phyloP scores from a whole-genome alignment of 768 basidiomycete species.

The Pisolithus tinctorius region DNA sequence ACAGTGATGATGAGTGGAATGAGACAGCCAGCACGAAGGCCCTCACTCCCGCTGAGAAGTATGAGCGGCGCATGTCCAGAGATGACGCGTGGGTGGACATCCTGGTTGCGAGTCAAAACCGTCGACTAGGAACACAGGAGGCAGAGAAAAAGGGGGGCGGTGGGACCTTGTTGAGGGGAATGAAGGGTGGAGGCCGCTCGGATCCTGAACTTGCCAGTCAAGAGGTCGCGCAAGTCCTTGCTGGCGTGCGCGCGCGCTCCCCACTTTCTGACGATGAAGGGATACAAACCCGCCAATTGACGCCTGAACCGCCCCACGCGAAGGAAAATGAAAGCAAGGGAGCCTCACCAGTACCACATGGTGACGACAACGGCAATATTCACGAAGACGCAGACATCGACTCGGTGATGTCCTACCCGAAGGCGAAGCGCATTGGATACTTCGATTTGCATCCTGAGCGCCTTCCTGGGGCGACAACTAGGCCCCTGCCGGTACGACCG shows the following conservation, averaged over 20 bases:
- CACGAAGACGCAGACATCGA: slow-evolving; percentile 40
- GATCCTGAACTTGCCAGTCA: slow-evolving; percentile 70
- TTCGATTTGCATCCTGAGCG: slow-evolving; percentile 79
- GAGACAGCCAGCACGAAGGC: slow-evolving; percentile 35
- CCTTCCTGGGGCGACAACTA: slow-evolving; percentile 27
- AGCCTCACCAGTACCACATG: background rate
- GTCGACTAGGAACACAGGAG: slow-evolving; percentile 53
- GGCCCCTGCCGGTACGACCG: slow-evolving; percentile 17
- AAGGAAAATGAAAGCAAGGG: background rate
- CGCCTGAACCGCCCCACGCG: slow-evolving; percentile 4
- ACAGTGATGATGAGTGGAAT: slow-evolving; percentile 40
- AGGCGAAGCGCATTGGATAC: slow-evolving; percentile 48
- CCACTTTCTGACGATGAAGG: slow-evolving; percentile 38
- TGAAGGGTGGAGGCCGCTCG: slow-evolving; percentile 30
- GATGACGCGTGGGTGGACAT: slow-evolving; percentile 91
- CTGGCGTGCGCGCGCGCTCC: slow-evolving; percentile 38
- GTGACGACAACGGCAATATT: slow-evolving; percentile 34
- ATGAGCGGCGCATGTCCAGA: slow-evolving; percentile 38
- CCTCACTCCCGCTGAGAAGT: slow-evolving; percentile 34
- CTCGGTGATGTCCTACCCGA: slow-evolving; percentile 31
- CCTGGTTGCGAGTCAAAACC: slow-evolving; percentile 52
- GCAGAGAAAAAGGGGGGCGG: slow-evolving; percentile 29
- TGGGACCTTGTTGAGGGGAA: slow-evolving; percentile 16
- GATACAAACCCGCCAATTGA: slow-evolving; percentile 17
- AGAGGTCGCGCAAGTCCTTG: slow-evolving; percentile 68